Percentiles rank a stretch among this genome's conserved stretches.
Conservation (phyloP, 768 basidiomycete species). For the Gloeophyllum trabeum region DNA sequence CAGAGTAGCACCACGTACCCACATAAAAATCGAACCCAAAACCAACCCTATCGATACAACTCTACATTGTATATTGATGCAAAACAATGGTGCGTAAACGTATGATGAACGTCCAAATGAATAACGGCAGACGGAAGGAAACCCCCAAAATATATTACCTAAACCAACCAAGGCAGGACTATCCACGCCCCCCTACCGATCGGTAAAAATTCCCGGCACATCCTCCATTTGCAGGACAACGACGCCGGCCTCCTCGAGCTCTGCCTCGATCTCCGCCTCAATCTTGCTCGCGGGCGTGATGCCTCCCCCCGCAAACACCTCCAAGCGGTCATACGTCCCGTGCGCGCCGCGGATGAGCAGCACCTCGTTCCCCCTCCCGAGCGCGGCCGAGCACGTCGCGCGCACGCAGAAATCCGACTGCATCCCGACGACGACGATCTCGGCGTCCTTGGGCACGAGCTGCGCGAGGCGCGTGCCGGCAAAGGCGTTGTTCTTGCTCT, state of each 20-base stretch:
- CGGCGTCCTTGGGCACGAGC: conserved; percentile 38
- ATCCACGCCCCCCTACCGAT: too few species aligned
- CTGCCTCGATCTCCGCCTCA: conserved; percentile 49
- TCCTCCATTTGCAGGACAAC: conserved; percentile 57
- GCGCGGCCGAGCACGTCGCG: conserved; percentile 47
- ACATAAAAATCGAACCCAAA: too few species aligned
- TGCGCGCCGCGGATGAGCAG: conserved; percentile 54
- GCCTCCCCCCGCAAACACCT: conserved; percentile 47
- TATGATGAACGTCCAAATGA: too few species aligned
- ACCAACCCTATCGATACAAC: too few species aligned
- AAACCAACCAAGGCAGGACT: too few species aligned
- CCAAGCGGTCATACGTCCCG: conserved; percentile 56
- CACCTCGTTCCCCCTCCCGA: conserved; percentile 55
- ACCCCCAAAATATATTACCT: too few species aligned
- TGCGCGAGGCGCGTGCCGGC: conserved; percentile 41
- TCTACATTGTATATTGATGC: too few species aligned
- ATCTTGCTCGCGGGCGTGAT: conserved; percentile 39
- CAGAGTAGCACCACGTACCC: too few species aligned
- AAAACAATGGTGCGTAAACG: too few species aligned
- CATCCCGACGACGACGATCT: conserved; percentile 56
- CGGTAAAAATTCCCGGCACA: conserved; percentile 43
- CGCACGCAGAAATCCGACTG: conserved; percentile 51
- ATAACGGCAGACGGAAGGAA: too few species aligned
- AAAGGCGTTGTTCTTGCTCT: conserved; percentile 63
- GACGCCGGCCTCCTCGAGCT: conserved; percentile 62